These are phyloP conservation scores for Teratosphaeria gauchensis DNA, from an alignment of 2,329 filamentous ascomycete genomes.

Conservation along the genomic window DNA sequence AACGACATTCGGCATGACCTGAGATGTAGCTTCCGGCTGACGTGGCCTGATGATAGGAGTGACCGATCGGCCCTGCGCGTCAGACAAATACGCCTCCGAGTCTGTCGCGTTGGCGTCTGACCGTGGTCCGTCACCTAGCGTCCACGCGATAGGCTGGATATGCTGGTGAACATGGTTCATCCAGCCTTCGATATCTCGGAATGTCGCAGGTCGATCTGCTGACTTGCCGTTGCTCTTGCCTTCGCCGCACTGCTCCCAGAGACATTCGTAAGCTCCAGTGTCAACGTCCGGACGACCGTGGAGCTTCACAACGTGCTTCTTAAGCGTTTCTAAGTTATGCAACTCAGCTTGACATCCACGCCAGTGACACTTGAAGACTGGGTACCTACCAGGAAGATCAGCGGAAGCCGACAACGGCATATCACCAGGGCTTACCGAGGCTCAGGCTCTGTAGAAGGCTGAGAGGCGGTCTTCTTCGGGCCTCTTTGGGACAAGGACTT, in stretches of 20 bases:
- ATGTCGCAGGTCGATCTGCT: conserved; percentile 15
- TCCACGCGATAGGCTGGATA: conserved; percentile 45
- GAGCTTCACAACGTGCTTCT: conserved; percentile 48
- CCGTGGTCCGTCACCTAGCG: conserved; percentile 50
- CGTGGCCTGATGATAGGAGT: conserved; percentile 30
- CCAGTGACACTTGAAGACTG: conserved; percentile 51
- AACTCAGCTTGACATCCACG: conserved; percentile 46
- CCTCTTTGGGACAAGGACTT: conserved; percentile 3
- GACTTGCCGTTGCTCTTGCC: conserved; percentile 13
- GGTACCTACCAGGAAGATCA: conserved; percentile 19
- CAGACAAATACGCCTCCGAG: conserved; percentile 41
- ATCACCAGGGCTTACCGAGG: background rate
- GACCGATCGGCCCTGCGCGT: conserved; percentile 36
- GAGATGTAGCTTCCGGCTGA: conserved; percentile 2
- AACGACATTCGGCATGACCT: conserved; percentile 4
- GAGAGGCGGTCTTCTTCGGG: background rate
- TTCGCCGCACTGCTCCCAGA: conserved; percentile 36
- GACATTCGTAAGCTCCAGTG: conserved; percentile 32
- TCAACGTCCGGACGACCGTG: conserved; percentile 34
- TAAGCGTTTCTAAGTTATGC: conserved; percentile 52
- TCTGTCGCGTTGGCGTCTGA: conserved; percentile 22
- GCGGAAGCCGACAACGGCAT: background rate
- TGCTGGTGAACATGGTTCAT: conserved; percentile 44
- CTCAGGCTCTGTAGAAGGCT: background rate
- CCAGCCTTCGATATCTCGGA: conserved; percentile 35